Evolutionary conservation across 305 asterid genomes (phyloP), one percentile per base, ranked within the genome.

Genomic region (Fraxinus sp.): DNA sequence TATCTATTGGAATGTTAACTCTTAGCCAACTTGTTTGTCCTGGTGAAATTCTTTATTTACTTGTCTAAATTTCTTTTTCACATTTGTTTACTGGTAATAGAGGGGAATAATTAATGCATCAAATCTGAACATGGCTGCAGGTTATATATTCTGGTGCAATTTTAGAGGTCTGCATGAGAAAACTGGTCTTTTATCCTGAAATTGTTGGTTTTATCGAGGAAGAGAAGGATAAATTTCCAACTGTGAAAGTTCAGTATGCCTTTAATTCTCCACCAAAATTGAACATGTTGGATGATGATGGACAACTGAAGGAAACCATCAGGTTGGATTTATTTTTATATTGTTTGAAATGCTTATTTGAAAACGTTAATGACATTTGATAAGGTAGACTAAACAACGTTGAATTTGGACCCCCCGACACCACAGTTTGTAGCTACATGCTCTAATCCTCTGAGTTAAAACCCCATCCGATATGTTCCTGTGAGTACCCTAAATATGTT

Each of bases 161-260:
- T 79, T 77, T 95, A 81, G 97, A 93, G 91, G 98, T 92, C 78
- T 95, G 98, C 94, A 95, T 93, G 98, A 91, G 98, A 90, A 95
- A 93, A 83, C 89, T 95, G 82, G 98, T 93, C 37, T 95, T 95
- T 82, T 95, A 93, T 89, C 97, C 98, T 3, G 98, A 95, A 86
- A 73, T 93, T 44, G 98, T 91, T 55, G 95, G 94, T 20, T 95
- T 95, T 82, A 93, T 95, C 20, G 98, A 95, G 91, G 98, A 93
- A 85, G 98, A 93, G 85, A 93, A 91, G 86, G 97, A 93, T 75
- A 90, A 89, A 66, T 95, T 95, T 85, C 97, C 97, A 22, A 79
- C 85, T 0, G 90, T 95, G 20, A 89, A 83, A 87, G 92, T 95
- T 89, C 93, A 93, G 79, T 95, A 93, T 81, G 88, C 92, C 49